phyloP scores from a whole-genome alignment of 306 rosid genomes.

The Sicyos edulis region DNA sequence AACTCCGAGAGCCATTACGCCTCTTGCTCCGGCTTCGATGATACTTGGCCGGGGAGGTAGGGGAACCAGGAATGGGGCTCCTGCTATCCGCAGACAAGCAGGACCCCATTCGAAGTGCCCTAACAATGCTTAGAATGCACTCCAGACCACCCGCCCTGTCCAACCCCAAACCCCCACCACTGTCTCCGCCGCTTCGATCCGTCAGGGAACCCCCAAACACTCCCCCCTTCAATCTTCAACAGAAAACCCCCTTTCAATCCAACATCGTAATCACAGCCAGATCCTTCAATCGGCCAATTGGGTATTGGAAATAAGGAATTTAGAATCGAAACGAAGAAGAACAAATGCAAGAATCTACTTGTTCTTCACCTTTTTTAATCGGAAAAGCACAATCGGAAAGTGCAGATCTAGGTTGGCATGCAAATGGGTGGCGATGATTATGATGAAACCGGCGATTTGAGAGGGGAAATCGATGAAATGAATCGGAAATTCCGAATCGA shows the following conservation, averaged over 20 bases:
- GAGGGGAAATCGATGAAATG: not conserved
- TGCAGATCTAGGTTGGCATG: not conserved
- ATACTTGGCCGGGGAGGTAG: constrained; percentile 39
- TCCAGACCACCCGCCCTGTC: constrained; percentile 66
- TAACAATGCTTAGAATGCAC: constrained; percentile 71
- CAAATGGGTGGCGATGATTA: not conserved
- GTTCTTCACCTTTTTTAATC: not conserved
- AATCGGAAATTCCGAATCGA: not conserved
- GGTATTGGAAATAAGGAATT: not conserved
- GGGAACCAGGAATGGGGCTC: constrained; percentile 69
- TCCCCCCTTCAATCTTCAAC: not conserved
- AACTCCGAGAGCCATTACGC: constrained; percentile 42
- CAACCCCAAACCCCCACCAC: constrained; percentile 24
- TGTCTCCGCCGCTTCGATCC: constrained; percentile 54
- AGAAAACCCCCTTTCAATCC: not conserved
- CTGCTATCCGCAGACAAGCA: constrained; percentile 95
- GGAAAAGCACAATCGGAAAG: not conserved
- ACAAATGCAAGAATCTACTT: not conserved
- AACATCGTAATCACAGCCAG: not conserved
- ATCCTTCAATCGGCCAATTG: not conserved
- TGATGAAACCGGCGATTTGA: not conserved
- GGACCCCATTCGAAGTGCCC: constrained; percentile 99
- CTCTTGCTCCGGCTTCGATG: constrained; percentile 31
- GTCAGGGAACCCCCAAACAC: constrained; percentile 33
- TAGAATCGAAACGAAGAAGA: not conserved